These are phyloP conservation scores for Calonectria pseudoturangicola DNA, from an alignment of 2,329 filamentous ascomycete species.

Conservation along the genomic window DNA sequence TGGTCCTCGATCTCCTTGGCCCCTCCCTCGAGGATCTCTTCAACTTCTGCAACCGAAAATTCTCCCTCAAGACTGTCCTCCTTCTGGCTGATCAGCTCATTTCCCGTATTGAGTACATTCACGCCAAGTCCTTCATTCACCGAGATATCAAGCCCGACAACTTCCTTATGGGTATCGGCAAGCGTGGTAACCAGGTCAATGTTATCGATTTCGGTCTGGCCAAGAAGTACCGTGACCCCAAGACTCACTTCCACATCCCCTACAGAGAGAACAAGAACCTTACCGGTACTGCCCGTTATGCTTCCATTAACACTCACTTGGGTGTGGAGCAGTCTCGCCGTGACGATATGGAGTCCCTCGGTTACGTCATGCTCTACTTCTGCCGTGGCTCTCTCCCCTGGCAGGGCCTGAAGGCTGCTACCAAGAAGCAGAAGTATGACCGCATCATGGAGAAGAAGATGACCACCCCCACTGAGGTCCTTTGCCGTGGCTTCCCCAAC, in stretches of 20 bases:
- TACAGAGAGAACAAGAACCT: conserved; percentile 99
- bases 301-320: conserved; percentile 98
- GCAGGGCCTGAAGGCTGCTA: conserved; percentile 98
- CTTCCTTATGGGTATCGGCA: conserved; percentile 99
- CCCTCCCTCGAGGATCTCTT: conserved; percentile 98
- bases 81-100: conserved; percentile 98
- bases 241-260: conserved; percentile 99
- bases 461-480: conserved; percentile 98
- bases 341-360: conserved; percentile 99
- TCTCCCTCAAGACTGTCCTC: conserved; percentile 98
- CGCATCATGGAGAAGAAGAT: conserved; percentile 99
- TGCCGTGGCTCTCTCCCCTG: conserved; percentile 98
- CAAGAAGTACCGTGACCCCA: conserved; percentile 99
- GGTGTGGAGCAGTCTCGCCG: conserved; percentile 99
- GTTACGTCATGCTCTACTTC: conserved; percentile 99
- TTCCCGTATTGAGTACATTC: conserved; percentile 99
- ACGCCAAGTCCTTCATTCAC: conserved; percentile 99
- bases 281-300: conserved; percentile 98
- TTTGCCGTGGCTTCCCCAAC: conserved; percentile 99
- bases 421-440: conserved; percentile 99
- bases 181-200: conserved; percentile 99
- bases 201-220: conserved; percentile 99
- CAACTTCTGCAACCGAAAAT: conserved; percentile 99
- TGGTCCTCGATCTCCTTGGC: conserved; percentile 97
- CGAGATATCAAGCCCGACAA: conserved; percentile 99